Evolutionary conservation across 2,329 filamentous ascomycete species (phyloP).

Genomic region (Pseudogymnoascus sp.): DNA sequence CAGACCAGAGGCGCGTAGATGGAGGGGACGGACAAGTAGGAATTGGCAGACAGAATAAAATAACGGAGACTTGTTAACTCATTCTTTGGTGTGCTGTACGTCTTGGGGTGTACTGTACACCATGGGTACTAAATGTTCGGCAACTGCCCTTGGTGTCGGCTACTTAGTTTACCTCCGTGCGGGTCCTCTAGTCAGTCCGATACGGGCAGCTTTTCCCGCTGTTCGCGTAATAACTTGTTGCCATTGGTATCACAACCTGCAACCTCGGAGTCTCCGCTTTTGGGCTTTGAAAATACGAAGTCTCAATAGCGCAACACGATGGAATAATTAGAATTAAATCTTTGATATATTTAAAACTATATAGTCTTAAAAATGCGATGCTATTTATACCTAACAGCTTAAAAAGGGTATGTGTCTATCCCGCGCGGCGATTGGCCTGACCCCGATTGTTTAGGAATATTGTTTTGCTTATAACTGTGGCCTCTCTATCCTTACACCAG

Average conservation of each 20-base stretch:
- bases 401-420: neutral
- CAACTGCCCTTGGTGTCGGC: neutral
- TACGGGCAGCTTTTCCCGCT: neutral
- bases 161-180: neutral
- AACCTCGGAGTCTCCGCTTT: neutral
- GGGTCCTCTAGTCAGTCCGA: neutral
- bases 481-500: constrained; percentile 30
- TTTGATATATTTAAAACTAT: neutral
- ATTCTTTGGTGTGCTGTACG: neutral
- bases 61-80: neutral
- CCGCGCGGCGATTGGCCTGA: neutral
- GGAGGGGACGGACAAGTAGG: neutral
- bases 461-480: neutral
- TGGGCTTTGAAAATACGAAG: neutral
- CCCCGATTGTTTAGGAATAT: neutral
- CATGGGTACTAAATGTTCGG: neutral
- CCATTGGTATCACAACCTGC: neutral
- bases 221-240: neutral
- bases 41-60: neutral
- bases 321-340: neutral
- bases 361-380: neutral
- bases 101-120: neutral
- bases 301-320: neutral
- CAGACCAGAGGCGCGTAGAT: neutral
- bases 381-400: neutral